A percentile compares a stretch with the other conserved stretches of the same genome.
phyloP scores from a whole-genome alignment of 179 eudicot genomes.

The Beta lomatogona region DNA sequence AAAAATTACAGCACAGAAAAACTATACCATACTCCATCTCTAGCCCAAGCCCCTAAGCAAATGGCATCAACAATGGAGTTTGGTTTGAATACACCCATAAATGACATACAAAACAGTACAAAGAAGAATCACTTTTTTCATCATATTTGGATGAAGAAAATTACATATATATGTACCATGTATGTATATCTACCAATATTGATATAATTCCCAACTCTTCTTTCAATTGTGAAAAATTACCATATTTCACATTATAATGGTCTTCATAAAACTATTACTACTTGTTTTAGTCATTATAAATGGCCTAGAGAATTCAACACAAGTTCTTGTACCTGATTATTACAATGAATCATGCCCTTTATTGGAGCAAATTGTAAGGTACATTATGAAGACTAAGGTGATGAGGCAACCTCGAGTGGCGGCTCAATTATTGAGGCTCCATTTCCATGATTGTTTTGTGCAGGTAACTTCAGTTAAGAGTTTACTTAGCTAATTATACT shows the following conservation, averaged over 20 bases:
- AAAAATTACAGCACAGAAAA: constrained; percentile 20
- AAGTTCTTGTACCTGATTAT: constrained; percentile 40
- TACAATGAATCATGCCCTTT: constrained; percentile 59
- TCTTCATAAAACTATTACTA: constrained; percentile 9
- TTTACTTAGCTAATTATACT: neutral
- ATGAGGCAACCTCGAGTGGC: constrained; percentile 63
- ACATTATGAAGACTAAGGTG: constrained; percentile 51
- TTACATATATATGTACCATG: constrained; percentile 5
- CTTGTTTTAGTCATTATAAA: constrained; percentile 5
- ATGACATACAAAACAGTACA: constrained; percentile 16
- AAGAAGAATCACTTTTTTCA: neutral
- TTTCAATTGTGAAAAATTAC: too few species aligned
- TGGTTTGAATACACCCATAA: constrained; percentile 32
- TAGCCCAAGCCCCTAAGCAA: constrained; percentile 10
- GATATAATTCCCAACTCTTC: neutral
- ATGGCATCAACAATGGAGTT: constrained; percentile 22
- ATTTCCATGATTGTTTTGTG: constrained; percentile 82
- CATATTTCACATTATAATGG: constrained; percentile 10
- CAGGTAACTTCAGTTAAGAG: constrained; percentile 36
- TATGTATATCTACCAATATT: neutral
- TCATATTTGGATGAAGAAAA: neutral
- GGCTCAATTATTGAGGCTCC: constrained; percentile 67
- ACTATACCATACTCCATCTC: constrained; percentile 30
- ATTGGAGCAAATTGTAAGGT: constrained; percentile 51
- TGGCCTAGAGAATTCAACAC: constrained; percentile 21